Percentiles rank a stretch among this genome's conserved stretches.
Conservation (phyloP, 1,284 basidiomycete genomes). For the Jaminaea rosea region DNA sequence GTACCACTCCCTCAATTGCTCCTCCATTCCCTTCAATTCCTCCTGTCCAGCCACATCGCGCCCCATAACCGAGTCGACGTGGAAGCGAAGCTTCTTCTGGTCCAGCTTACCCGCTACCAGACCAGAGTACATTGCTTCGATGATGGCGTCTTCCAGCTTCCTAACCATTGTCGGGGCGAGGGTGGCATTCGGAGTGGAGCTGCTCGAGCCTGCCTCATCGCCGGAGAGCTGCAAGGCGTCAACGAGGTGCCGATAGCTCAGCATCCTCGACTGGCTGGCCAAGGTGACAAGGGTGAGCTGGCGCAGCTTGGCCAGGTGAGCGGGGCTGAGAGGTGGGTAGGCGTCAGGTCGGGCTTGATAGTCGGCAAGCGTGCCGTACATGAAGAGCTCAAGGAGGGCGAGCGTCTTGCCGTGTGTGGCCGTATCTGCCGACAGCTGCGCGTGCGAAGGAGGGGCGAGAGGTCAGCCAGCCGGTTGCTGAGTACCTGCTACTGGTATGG, state of each 20-base stretch:
- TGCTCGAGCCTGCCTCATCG: background rate
- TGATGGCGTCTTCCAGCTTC: constrained; percentile 86
- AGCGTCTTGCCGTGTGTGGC: constrained; percentile 5
- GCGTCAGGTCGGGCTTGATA: constrained; percentile 50
- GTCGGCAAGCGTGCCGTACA: constrained; percentile 73
- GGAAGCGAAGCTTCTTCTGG: constrained; percentile 73
- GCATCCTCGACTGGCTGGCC: constrained; percentile 10
- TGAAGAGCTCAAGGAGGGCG: constrained; percentile 68
- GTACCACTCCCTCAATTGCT: constrained; percentile 5
- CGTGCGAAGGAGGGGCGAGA: background rate
- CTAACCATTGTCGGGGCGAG: background rate
- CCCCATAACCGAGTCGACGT: constrained; percentile 83
- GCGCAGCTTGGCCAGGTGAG: constrained; percentile 75
- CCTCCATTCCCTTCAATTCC: constrained; percentile 3
- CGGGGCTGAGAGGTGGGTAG: constrained; percentile 52
- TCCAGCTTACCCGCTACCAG: constrained; percentile 80
- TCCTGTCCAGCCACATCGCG: constrained; percentile 57
- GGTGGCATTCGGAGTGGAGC: background rate
- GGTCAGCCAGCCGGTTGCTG: background rate
- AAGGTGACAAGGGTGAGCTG: constrained; percentile 75
- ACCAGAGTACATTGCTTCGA: constrained; percentile 85
- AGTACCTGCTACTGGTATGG: background rate
- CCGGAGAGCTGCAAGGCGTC: constrained; percentile 46
- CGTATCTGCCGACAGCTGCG: constrained; percentile 20
- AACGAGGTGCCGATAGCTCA: constrained; percentile 16